Conservation (phyloP, 2,329 filamentous ascomycete genomes). For the Ascochyta rabiei region DNA sequence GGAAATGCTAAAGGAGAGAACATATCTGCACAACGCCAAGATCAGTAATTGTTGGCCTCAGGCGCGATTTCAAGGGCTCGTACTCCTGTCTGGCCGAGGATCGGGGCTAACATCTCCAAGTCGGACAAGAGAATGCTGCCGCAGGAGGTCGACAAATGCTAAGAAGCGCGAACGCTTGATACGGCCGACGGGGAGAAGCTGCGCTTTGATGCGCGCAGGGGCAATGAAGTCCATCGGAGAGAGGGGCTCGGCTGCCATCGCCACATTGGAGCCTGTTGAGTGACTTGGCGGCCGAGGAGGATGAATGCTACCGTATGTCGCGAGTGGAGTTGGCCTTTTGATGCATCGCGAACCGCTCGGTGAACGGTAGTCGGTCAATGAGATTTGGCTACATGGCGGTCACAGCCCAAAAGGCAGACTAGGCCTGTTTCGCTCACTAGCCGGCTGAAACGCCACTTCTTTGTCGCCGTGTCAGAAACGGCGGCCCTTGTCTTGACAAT, state of each 20-base stretch:
- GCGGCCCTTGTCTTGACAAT: neutral
- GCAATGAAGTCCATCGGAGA: slow-evolving; percentile 72
- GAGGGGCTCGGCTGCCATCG: slow-evolving; percentile 86
- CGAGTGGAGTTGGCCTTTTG: slow-evolving; percentile 8
- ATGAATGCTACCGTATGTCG: slow-evolving; percentile 28
- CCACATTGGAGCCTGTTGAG: slow-evolving; percentile 54
- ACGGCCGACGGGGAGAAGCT: slow-evolving; percentile 84
- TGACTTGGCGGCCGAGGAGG: slow-evolving; percentile 24
- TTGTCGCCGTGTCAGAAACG: slow-evolving; percentile 3
- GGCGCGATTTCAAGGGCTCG: slow-evolving; percentile 40
- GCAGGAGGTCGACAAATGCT: slow-evolving; percentile 77
- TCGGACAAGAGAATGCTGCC: slow-evolving; percentile 79
- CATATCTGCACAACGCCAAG: slow-evolving; percentile 68
- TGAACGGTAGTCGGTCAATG: slow-evolving; percentile 25
- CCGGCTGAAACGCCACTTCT: slow-evolving; percentile 15
- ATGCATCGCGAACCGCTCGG: slow-evolving; percentile 23
- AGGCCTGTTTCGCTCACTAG: slow-evolving; percentile 12
- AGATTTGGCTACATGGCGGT: slow-evolving; percentile 31
- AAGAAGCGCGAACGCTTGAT: slow-evolving; percentile 83
- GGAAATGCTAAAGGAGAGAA: slow-evolving; percentile 92
- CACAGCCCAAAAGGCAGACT: slow-evolving; percentile 12
- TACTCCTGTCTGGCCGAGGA: slow-evolving; percentile 84
- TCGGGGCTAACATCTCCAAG: slow-evolving; percentile 87
- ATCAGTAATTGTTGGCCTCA: slow-evolving; percentile 40
- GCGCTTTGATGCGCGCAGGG: slow-evolving; percentile 85